These are phyloP conservation scores for Chaetothyriales sp. DNA, from an alignment of 2,329 filamentous ascomycete species.

Conservation along the genomic window DNA sequence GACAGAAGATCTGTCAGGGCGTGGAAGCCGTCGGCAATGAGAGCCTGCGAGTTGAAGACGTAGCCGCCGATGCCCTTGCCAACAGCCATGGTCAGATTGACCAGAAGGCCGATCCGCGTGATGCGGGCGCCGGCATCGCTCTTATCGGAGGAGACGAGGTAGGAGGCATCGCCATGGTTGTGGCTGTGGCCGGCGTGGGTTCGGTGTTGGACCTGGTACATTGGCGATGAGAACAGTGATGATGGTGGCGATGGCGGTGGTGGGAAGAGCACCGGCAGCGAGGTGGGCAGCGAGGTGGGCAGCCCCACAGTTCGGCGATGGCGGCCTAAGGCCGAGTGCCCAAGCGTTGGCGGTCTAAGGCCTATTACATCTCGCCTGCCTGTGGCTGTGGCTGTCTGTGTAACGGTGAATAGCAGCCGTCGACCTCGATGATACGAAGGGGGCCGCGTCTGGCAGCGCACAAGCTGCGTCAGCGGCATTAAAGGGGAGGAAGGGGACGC, in stretches of 20 bases:
- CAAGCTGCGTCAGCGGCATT: slow-evolving; percentile 14
- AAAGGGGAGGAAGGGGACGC: neutral
- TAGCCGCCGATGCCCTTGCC: slow-evolving; percentile 87
- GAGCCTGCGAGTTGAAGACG: slow-evolving; percentile 83
- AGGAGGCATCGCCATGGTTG: slow-evolving; percentile 63
- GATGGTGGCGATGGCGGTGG: neutral
- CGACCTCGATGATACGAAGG: slow-evolving; percentile 4
- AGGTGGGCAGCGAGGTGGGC: neutral
- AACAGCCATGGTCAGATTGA: slow-evolving; percentile 87
- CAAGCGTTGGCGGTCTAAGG: slow-evolving; percentile 1
- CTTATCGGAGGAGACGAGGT: slow-evolving; percentile 67
- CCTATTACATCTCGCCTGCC: neutral
- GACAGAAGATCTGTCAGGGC: slow-evolving; percentile 89
- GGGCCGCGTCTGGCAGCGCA: slow-evolving; percentile 14
- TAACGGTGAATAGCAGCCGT: slow-evolving; percentile 2
- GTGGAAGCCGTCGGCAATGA: slow-evolving; percentile 89
- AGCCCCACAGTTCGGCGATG: slow-evolving; percentile 3
- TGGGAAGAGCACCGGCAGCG: slow-evolving; percentile 2
- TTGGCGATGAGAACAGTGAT: slow-evolving; percentile 1
- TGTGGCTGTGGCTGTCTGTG: neutral
- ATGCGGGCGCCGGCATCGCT: slow-evolving; percentile 88
- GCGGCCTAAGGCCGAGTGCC: slow-evolving; percentile 2
- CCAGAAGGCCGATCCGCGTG: slow-evolving; percentile 72
- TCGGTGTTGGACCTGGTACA: slow-evolving; percentile 8
- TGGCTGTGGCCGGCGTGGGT: slow-evolving; percentile 44